These are phyloP conservation scores for Sphagnum contortum DNA, from an alignment of 225 moss, liverwort and hornwort species.

Conservation along the genomic window DNA sequence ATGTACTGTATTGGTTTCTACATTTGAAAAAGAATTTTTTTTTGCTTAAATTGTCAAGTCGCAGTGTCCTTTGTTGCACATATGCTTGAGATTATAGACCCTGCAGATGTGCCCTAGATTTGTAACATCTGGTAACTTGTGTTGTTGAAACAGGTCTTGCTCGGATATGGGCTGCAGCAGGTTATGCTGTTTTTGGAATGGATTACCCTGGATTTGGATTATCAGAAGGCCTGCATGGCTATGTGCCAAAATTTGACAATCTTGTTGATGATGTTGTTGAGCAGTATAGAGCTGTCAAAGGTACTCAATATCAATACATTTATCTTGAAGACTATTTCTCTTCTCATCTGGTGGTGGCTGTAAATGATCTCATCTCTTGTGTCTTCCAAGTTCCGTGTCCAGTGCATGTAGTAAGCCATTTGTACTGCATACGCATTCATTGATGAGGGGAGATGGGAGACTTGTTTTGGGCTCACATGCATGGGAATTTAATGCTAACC, in stretches of 20 bases:
- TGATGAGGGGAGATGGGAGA: too few species aligned
- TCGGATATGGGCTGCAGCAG: conserved; percentile 52
- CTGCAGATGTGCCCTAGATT: background rate
- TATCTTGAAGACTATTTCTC: too few species aligned
- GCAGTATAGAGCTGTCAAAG: conserved; percentile 55
- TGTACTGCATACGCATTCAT: too few species aligned
- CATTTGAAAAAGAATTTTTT: background rate
- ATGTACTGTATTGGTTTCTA: background rate
- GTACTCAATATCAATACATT: conserved; percentile 12
- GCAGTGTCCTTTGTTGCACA: background rate
- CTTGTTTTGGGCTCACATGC: too few species aligned
- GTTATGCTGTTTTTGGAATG: conserved; percentile 80
- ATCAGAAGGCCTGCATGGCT: conserved; percentile 73
- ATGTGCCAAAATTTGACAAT: conserved; percentile 55
- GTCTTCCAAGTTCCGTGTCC: too few species aligned
- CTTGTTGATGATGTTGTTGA: conserved; percentile 74
- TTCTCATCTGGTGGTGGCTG: too few species aligned
- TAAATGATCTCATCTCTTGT: too few species aligned
- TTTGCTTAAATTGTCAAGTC: background rate
- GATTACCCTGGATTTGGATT: conserved; percentile 85
- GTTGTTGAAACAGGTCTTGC: conserved; percentile 38
- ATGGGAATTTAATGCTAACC: too few species aligned
- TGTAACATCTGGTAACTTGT: too few species aligned
- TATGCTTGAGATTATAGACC: background rate
- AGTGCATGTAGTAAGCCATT: too few species aligned